A percentile compares a stretch with the other conserved stretches of the same genome.
phyloP scores from a whole-genome alignment of 129 eudicot species.

The Glebionis coronaria region DNA sequence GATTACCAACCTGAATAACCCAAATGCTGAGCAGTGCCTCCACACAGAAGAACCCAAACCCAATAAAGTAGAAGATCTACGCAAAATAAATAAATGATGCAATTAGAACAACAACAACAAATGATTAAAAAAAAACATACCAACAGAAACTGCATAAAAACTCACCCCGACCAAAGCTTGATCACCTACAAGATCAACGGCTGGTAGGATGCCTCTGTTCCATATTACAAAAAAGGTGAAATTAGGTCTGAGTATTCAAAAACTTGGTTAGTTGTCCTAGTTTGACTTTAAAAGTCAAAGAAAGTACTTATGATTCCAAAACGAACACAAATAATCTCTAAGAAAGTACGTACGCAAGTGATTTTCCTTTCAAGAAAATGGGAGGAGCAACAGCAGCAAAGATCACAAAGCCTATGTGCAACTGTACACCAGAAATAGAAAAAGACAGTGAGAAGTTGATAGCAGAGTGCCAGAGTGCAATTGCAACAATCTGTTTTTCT shows the following conservation, averaged over 20 bases:
- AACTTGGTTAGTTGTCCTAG: not conserved
- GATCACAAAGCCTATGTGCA: conserved; percentile 76
- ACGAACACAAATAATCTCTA: not conserved
- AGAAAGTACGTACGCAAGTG: conserved; percentile 68
- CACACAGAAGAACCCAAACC: conserved; percentile 81
- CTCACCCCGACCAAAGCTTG: conserved; percentile 90
- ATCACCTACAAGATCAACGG: conserved; percentile 71
- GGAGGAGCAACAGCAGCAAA: conserved; percentile 99
- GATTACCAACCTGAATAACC: conserved; percentile 76
- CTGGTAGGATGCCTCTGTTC: conserved; percentile 92
- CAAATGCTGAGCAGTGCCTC: conserved; percentile 82
- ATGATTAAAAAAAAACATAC: not conserved
- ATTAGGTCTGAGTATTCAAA: not conserved
- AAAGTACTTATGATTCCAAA: not conserved
- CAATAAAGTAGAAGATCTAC: conserved; percentile 93
- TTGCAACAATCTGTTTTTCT: not conserved
- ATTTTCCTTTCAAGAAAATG: conserved; percentile 82
- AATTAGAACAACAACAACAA: conserved; percentile 14
- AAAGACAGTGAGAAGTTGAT: conserved; percentile 4
- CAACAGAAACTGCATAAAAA: conserved; percentile 8
- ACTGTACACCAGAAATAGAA: conserved; percentile 39
- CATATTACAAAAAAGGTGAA: conserved; percentile 1
- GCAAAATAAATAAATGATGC: conserved; percentile 6
- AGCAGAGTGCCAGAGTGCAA: conserved; percentile 9
- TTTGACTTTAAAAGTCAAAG: conserved; percentile 16